Percentiles rank a stretch among this genome's conserved stretches.
Evolutionary conservation across 768 basidiomycete species (phyloP).

Genomic region (Psilocybe subaeruginosa): DNA sequence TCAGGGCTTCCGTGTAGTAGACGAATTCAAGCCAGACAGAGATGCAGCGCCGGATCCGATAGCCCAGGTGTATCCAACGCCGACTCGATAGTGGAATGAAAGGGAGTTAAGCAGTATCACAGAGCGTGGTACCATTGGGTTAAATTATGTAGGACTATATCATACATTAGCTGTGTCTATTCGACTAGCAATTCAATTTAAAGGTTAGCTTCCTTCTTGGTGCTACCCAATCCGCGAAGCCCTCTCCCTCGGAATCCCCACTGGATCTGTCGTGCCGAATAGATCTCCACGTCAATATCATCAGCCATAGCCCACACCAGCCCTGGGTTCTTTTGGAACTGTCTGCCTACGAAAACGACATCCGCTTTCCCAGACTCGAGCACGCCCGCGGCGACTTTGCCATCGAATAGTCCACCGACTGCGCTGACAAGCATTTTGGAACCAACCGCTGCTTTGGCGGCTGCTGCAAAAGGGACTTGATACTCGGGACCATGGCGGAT

Average conservation of each 20-base stretch:
- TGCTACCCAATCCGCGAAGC: not conserved
- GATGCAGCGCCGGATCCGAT: too few species aligned
- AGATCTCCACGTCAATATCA: conserved; percentile 51
- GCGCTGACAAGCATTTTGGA: conserved; percentile 45
- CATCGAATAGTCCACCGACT: conserved; percentile 58
- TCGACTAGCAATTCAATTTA: not conserved
- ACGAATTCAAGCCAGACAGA: too few species aligned
- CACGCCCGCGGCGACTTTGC: conserved; percentile 58
- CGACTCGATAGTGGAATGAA: too few species aligned
- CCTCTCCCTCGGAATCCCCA: conserved; percentile 53
- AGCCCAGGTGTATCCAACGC: too few species aligned
- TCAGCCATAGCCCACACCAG: conserved; percentile 56
- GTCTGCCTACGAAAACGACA: conserved; percentile 53
- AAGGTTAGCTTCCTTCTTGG: not conserved
- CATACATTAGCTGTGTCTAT: too few species aligned
- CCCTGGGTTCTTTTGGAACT: conserved; percentile 66
- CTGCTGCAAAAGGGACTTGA: conserved; percentile 62
- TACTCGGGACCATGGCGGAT: conserved; percentile 40
- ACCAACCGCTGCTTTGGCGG: conserved; percentile 48
- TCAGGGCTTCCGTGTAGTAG: too few species aligned
- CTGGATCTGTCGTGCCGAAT: conserved; percentile 53
- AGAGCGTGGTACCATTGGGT: too few species aligned
- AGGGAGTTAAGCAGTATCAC: too few species aligned
- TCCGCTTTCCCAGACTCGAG: conserved; percentile 64
- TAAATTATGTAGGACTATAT: too few species aligned